A percentile compares a stretch with the other conserved stretches of the same genome.
phyloP scores from a whole-genome alignment of 2,329 filamentous ascomycete genomes.

The Cercospora canescens region DNA sequence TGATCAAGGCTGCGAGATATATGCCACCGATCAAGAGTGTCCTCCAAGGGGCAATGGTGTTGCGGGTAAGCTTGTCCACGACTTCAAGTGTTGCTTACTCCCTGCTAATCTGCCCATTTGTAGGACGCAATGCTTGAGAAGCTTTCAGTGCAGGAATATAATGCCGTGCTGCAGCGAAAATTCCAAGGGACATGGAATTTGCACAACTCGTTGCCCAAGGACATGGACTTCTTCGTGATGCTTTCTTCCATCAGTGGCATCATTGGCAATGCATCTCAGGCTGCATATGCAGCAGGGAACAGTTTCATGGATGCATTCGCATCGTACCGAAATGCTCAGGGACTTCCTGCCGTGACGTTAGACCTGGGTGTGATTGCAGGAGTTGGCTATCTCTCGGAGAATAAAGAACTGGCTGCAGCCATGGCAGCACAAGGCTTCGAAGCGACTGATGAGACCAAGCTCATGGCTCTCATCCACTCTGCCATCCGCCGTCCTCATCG shows the following conservation, averaged over 20 bases:
- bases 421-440: background rate
- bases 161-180: constrained; percentile 22
- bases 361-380: constrained; percentile 33
- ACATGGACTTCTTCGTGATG: constrained; percentile 34
- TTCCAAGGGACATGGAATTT: constrained; percentile 32
- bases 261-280: constrained; percentile 23
- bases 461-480: background rate
- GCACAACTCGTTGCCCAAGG: constrained; percentile 16
- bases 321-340: constrained; percentile 25
- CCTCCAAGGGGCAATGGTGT: constrained; percentile 38
- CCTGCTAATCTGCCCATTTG: constrained; percentile 9
- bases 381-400: constrained; percentile 25
- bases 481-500: background rate
- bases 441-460: background rate
- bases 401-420: background rate
- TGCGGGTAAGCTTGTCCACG: too few species aligned
- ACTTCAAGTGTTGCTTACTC: too few species aligned
- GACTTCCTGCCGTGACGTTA: constrained; percentile 26
- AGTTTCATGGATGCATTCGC: constrained; percentile 28
- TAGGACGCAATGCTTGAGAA: constrained; percentile 19
- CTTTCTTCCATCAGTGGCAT: constrained; percentile 26
- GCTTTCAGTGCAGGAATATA: constrained; percentile 25
- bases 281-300: constrained; percentile 27
- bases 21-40: constrained; percentile 2
- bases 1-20: too few species aligned